Evolutionary conservation across 2,329 filamentous ascomycete species (phyloP), one percentile per base, ranked within the genome.

Genomic region (Penicillium griseofulvum): DNA sequence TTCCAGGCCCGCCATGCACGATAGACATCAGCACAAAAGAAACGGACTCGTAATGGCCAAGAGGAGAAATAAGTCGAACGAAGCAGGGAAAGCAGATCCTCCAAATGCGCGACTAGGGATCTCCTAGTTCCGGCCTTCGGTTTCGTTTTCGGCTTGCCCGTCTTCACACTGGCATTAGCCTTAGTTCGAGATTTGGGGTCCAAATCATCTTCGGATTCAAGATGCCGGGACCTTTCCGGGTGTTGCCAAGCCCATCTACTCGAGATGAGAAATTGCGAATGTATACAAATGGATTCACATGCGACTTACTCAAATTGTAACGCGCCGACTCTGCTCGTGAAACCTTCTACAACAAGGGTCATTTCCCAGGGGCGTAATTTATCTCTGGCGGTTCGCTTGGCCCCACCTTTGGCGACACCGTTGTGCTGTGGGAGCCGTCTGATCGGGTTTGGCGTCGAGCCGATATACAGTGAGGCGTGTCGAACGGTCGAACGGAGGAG

Each of bases 401-500:
- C 94, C 34, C 94, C 94, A 49, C 94, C 94, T 68, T 85, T 88
- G 31, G 81, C 81, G 47, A 86, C 78, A 49, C 94, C 94, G 81
- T 99, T 99, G 76, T 99, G 94, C 72, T 97, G 94, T 58, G 85
- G 86, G 24, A 97, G 80, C 14, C 94, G 88, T 56, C 93, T 83
- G 1, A 86, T 85, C 39, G 94, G 93, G 68, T 97, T 86, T 0
- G 92, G 92, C 1, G 94, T 97, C 41, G 90, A 96, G 50, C 94
- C 94, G 52, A 97, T 88, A 73, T 99, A 99, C 28, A 93, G 81
- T 43, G 72, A 77, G 28, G 83, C 81, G 68, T 85, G 86, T 43
- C 84, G 82, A 10, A 91, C 81, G 0, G 87, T 91, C 0, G 93
- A 97, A 19, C 92, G 88, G 34, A 97, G 83, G 16, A 97, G 83